Evolutionary conservation across 164 flowering plant genomes (phyloP), one percentile per base, ranked within the genome.

Genomic region (Echeveria elegans): DNA sequence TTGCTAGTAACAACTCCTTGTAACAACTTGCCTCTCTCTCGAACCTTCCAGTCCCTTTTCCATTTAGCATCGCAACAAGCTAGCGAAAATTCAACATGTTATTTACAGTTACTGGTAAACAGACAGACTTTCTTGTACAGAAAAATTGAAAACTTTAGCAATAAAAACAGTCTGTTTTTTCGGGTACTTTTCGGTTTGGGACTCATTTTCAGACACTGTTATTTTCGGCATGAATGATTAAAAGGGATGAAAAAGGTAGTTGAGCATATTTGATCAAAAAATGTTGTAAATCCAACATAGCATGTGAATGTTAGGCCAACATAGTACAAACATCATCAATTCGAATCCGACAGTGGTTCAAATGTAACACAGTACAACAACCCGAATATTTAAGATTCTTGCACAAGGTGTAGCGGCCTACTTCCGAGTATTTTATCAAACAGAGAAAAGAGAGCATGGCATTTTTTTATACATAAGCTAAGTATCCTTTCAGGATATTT

Each of bases 281-380:
- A 26, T 50, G 56, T 50, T 50, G 6, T 19, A 14, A 11, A 26
- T 26, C 61, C 61, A 56, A 56, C 61, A 56, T 2, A 56, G 61
- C 61, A 56, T 56, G 61, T 53, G 60, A 53, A 53, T 23, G 30
- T 53, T 53, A 53, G 60, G 60, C 60, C 29, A 53, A 26, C 60
- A 53, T 24, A 24, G 60, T 23, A 56, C 61, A n/a, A n/a, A n/a
- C 61, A 56, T 10, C 61, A 56, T 56, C 32, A 56, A 28, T 11
- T 56, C 5, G 2, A 56, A 56, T 0, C 32, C 16, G 61, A 28
- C 18, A 28, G 16, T 7, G 16, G 21, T n/a, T 50, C 56, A 50
- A n/a, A 4, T n/a, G 26, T 23, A 24, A 7, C 24, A 24, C 59
- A 47, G n/a, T n/a, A n/a, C n/a, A 21, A 26, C 23, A 24, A 23